phyloP scores from a whole-genome alignment of 768 basidiomycete genomes.

The Naganishia vishniacii region DNA sequence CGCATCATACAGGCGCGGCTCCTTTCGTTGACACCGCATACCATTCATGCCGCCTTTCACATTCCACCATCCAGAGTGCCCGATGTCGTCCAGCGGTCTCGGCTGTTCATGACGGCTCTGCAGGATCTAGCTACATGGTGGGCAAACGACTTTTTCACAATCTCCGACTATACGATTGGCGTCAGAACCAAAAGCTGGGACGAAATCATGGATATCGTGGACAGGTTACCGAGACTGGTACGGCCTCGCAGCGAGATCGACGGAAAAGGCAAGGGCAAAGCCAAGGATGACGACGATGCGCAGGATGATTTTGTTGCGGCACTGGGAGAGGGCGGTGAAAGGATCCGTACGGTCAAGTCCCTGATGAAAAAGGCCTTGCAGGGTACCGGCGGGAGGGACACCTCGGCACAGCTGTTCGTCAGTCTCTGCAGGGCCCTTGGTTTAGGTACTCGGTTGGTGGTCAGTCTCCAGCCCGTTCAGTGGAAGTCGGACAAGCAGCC shows the following conservation, averaged over 20 bases:
- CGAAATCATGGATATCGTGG: conserved; percentile 54
- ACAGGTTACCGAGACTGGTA: conserved; percentile 38
- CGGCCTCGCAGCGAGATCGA: conserved; percentile 35
- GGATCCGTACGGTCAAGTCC: conserved; percentile 70
- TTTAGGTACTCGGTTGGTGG: conserved; percentile 78
- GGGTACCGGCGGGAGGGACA: conserved; percentile 73
- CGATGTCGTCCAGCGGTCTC: conserved; percentile 71
- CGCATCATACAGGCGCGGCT: conserved; percentile 64
- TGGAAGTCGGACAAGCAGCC: conserved; percentile 61
- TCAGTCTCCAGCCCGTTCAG: conserved; percentile 83
- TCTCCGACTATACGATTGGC: conserved; percentile 39
- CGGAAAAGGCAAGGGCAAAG: conserved; percentile 45
- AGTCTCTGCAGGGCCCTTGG: conserved; percentile 77
- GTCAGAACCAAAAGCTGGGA: conserved; percentile 72
- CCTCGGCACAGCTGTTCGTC: conserved; percentile 84
- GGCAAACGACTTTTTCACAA: conserved; percentile 59
- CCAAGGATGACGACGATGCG: conserved; percentile 48
- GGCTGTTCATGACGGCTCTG: conserved; percentile 79
- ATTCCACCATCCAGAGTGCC: conserved; percentile 73
- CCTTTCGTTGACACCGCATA: conserved; percentile 74
- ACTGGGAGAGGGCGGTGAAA: conserved; percentile 56
- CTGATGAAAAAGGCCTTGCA: conserved; percentile 88
- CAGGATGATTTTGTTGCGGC: conserved; percentile 29
- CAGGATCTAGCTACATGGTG: conserved; percentile 77
- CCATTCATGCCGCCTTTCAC: conserved; percentile 72